These are phyloP conservation scores for Parasitella parasitica DNA, from an alignment of 371 early-diverging fungal species.

Conservation along the genomic window DNA sequence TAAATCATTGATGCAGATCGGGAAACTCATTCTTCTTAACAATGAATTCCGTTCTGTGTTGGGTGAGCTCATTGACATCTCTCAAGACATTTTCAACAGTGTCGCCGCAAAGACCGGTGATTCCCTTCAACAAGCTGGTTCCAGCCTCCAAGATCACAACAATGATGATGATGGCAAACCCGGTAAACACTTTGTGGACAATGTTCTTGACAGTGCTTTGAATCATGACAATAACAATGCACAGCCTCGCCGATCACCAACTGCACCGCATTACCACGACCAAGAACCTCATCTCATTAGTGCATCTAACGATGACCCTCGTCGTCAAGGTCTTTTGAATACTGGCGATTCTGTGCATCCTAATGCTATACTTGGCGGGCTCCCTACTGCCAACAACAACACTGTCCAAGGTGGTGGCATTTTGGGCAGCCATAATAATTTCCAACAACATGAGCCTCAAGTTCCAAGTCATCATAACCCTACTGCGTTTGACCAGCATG, in stretches of 20 bases:
- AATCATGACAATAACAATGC: neutral
- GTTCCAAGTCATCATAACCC: neutral
- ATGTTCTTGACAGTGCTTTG: constrained; percentile 2
- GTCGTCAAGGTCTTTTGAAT: constrained; percentile 22
- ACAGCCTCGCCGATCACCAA: neutral
- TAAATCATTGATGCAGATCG: constrained; percentile 40
- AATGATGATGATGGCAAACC: neutral
- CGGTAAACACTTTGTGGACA: constrained; percentile 17
- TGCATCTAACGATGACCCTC: constrained; percentile 4
- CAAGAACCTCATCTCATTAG: constrained; percentile 11
- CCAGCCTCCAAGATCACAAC: constrained; percentile 20
- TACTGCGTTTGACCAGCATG: neutral
- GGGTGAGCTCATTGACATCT: constrained; percentile 46
- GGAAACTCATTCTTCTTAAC: constrained; percentile 50
- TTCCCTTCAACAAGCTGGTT: constrained; percentile 23
- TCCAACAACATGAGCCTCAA: neutral
- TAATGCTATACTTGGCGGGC: constrained; percentile 6
- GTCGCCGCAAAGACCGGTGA: constrained; percentile 32
- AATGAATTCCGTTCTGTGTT: constrained; percentile 53
- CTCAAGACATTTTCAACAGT: constrained; percentile 52
- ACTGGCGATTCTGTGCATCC: constrained; percentile 32
- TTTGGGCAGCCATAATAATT: neutral
- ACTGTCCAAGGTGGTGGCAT: neutral
- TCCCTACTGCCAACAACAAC: neutral
- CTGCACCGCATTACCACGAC: neutral